A percentile compares a stretch with the other conserved stretches of the same genome.
Conservation (phyloP, 306 rosid species). For the Betula pendula region DNA sequence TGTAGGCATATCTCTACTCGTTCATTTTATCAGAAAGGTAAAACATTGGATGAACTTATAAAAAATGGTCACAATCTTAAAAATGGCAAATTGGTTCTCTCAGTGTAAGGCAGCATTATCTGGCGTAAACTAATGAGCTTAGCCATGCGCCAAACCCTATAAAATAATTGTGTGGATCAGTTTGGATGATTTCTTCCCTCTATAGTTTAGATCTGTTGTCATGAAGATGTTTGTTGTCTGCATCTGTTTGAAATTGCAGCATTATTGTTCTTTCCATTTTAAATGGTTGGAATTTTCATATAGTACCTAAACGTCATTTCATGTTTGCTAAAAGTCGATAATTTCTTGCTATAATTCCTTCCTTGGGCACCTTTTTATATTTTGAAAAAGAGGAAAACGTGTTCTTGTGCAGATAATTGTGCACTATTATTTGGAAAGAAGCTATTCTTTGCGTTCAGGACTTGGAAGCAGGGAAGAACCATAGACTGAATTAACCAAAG, state of each 20-base stretch:
- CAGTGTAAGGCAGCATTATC: background rate
- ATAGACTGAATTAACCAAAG: background rate
- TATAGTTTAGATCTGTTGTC: background rate
- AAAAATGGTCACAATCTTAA: background rate
- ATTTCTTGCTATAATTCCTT: slow-evolving; percentile 3
- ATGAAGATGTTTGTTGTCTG: background rate
- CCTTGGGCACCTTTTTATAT: background rate
- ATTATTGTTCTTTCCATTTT: background rate
- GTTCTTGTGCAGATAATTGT: slow-evolving; percentile 5
- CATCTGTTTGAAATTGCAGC: background rate
- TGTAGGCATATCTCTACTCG: background rate
- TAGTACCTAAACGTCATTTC: background rate
- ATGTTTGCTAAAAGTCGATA: background rate
- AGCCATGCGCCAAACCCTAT: background rate
- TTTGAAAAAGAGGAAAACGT: background rate
- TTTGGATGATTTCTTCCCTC: background rate
- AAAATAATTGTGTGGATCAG: background rate
- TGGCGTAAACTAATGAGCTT: background rate
- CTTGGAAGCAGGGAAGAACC: background rate
- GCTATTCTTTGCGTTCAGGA: background rate
- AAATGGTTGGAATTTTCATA: background rate
- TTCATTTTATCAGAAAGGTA: background rate
- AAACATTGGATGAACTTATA: background rate
- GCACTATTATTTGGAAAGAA: background rate
- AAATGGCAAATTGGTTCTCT: background rate